Percentiles rank a stretch among this genome's conserved stretches.
Evolutionary conservation across 345 rosid genomes (phyloP).

Genomic region (Carallia pectinifolia): DNA sequence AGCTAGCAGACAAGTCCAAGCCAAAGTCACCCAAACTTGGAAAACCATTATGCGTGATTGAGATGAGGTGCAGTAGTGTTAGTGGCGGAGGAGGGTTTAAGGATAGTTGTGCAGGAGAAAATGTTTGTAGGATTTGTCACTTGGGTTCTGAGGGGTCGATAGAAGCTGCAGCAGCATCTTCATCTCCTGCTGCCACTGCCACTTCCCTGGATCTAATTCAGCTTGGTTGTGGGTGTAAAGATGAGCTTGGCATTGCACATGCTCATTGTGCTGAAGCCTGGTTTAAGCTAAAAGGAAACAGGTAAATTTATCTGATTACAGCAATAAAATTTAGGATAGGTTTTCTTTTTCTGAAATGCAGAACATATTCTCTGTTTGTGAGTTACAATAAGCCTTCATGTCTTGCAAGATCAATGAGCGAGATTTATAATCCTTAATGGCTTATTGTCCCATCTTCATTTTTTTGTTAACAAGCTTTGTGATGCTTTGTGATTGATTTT

Average conservation of each 20-base stretch:
- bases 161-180: slow-evolving; percentile 22
- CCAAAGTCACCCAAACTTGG: slow-evolving; percentile 29
- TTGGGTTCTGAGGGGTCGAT: slow-evolving; percentile 56
- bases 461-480: background rate
- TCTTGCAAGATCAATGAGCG: background rate
- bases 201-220: slow-evolving; percentile 47
- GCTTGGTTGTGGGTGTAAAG: slow-evolving; percentile 93
- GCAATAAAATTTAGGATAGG: background rate
- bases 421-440: background rate
- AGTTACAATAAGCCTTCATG: background rate
- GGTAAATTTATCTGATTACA: slow-evolving; percentile 38
- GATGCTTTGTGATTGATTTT: background rate
- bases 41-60: slow-evolving; percentile 45
- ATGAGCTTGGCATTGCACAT: slow-evolving; percentile 84
- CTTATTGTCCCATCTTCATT: background rate
- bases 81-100: slow-evolving; percentile 23
- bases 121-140: slow-evolving; percentile 85
- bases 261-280: slow-evolving; percentile 82
- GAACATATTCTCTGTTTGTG: background rate
- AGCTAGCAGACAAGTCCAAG: slow-evolving; percentile 26
- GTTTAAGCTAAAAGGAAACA: slow-evolving; percentile 90
- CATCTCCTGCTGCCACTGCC: slow-evolving; percentile 6
- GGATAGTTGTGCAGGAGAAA: slow-evolving; percentile 47
- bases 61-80: slow-evolving; percentile 36
- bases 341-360: background rate